Evolutionary conservation across 768 basidiomycete species (phyloP).

Genomic region (Gymnopilus junonius): DNA sequence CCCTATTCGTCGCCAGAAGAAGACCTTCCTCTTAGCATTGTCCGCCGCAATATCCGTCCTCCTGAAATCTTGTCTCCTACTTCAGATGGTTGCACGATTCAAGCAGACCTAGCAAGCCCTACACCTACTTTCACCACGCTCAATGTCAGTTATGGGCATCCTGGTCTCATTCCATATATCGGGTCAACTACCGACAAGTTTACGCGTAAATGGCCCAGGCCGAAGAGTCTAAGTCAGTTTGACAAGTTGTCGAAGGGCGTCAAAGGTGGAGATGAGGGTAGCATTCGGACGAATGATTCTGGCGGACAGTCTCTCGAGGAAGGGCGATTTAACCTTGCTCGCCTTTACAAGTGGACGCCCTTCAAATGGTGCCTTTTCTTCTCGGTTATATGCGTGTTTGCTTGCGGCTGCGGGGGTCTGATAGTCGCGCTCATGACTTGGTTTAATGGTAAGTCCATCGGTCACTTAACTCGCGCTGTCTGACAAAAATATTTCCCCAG

Average conservation of each 20-base stretch:
- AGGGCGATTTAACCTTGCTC: slow-evolving; percentile 40
- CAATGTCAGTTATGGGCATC: slow-evolving; percentile 32
- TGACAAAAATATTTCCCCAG: slow-evolving; percentile 35
- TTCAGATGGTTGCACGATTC: not conserved
- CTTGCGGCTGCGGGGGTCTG: slow-evolving; percentile 56
- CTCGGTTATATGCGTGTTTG: slow-evolving; percentile 58
- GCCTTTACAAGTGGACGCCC: slow-evolving; percentile 56
- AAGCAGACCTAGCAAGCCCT: slow-evolving; percentile 1
- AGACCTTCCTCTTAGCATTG: not conserved
- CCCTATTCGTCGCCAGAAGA: not conserved
- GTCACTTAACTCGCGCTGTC: not conserved
- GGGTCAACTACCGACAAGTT: slow-evolving; percentile 44
- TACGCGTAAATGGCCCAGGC: slow-evolving; percentile 56
- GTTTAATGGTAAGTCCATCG: slow-evolving; percentile 51
- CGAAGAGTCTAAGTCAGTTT: slow-evolving; percentile 33
- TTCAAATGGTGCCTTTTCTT: slow-evolving; percentile 65
- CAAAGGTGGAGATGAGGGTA: slow-evolving; percentile 4
- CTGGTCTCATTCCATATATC: slow-evolving; percentile 32
- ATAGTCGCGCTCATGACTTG: slow-evolving; percentile 59
- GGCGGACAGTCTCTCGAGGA: slow-evolving; percentile 31
- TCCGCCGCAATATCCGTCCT: not conserved
- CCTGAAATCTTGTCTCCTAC: not conserved
- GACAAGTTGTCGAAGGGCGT: slow-evolving; percentile 11
- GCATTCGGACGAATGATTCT: slow-evolving; percentile 9
- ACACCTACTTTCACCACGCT: slow-evolving; percentile 1